These are phyloP conservation scores for Alopecurus myosuroides DNA, from an alignment of 176 grass and related monocot genomes.

Conservation along the genomic window DNA sequence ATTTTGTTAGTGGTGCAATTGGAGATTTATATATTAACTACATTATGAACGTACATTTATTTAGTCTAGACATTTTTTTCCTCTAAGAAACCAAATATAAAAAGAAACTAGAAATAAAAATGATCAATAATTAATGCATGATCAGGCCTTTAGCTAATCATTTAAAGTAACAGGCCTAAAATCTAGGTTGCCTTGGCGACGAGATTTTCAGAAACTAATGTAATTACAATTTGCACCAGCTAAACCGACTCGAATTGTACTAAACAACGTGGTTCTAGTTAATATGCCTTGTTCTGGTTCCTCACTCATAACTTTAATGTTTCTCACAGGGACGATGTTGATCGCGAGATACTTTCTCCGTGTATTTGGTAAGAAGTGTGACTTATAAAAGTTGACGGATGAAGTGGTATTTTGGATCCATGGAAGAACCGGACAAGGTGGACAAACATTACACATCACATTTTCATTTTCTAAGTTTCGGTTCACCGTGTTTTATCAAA, in stretches of 20 bases:
- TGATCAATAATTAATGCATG: not conserved
- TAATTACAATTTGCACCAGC: not conserved
- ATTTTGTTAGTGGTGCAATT: not conserved
- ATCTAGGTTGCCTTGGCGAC: not conserved
- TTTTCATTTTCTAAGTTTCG: not conserved
- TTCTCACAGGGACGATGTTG: too few relatives aligned
- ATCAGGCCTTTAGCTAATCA: not conserved
- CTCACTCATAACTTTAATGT: not conserved
- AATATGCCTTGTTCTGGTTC: not conserved
- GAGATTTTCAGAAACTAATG: not conserved
- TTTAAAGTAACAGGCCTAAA: not conserved
- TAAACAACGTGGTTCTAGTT: not conserved
- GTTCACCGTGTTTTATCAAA: not conserved
- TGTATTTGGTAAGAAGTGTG: too few relatives aligned
- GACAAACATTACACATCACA: not conserved
- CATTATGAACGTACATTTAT: not conserved
- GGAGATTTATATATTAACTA: not conserved
- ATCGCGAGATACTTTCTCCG: too few relatives aligned
- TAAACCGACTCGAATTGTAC: not conserved
- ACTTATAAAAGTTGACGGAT: too few relatives aligned
- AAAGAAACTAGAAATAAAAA: not conserved
- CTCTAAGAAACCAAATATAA: not conserved
- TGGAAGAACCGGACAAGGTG: not conserved
- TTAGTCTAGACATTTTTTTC: not conserved
- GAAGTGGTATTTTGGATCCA: too few relatives aligned